Evolutionary conservation across 2,329 filamentous ascomycete genomes (phyloP), one percentile per base, ranked within the genome.

Genomic region (Pestalotiopsis sp.): DNA sequence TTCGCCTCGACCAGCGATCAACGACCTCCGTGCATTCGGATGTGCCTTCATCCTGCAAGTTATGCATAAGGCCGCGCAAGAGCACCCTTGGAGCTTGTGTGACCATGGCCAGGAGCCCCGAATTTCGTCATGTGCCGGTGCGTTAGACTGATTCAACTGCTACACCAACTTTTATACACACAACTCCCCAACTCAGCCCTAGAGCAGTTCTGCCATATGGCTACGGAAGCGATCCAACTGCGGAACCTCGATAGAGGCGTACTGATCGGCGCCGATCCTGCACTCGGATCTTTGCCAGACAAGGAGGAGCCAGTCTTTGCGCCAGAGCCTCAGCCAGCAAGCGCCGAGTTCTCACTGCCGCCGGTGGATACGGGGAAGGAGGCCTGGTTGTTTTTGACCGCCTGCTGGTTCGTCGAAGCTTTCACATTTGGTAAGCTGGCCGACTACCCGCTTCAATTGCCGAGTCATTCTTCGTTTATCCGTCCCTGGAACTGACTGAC

Each of bases 371-470:
- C 39, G n/a, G 63, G 63, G 11, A 61, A 38, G 52, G 25, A 61
- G 25, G 66, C 66, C 6, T 67, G 66, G 66, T 38, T 62, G 4
- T 67, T 67, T 41, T 45, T 67, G 31, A 58, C 66, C 7, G 66
- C 66, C 3, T 67, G 66, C 36, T 66, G 63, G 63, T 64, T 41
- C 20, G 52, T 68, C 9, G 56, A 68, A n/a, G 67, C 62, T 49
- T 58, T 67, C 20, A 52, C 49, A 11, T 67, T 45, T 25, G 66
- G 66, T 67, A 3, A 67, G 66, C 56, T 20, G 3, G 5, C 9
- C 25, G 25, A 52, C 39, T 25, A 25, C n/a, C 41, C 27, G 23
- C 23, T 49, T 13, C 9, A 49, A 13, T 27, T 45, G 36, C 27
- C 27, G 25, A 45, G n/a, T 25, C 11, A 64, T 12, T 23, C 7